Evolutionary conservation across 2,329 filamentous ascomycete species (phyloP).

Genomic region (Aspergillus texensis): DNA sequence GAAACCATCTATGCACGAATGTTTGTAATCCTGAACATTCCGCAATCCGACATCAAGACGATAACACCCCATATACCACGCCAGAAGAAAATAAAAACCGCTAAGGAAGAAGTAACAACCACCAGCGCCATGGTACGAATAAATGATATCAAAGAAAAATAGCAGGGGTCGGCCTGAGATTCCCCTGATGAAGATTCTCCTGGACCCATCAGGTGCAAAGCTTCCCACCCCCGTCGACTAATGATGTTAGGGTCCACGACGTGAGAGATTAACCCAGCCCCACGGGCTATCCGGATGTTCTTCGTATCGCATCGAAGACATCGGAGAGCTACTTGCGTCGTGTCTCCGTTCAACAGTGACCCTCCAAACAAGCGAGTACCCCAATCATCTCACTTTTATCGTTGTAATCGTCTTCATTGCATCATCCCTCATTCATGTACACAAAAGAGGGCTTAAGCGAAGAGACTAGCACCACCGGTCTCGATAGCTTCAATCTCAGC

Average conservation of each 20-base stretch:
- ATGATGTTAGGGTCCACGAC: conserved; percentile 12
- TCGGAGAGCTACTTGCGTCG: conserved; percentile 9
- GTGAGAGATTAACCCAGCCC: conserved; percentile 9
- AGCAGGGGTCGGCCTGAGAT: conserved; percentile 11
- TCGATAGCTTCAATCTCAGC: conserved; percentile 95
- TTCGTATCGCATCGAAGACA: conserved; percentile 4
- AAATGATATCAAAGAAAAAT: conserved; percentile 18
- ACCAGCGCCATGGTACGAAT: conserved; percentile 35
- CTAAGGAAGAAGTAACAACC: conserved; percentile 30
- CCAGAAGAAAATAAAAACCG: conserved; percentile 22
- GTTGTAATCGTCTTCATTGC: conserved; percentile 17
- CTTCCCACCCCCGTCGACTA: conserved; percentile 1
- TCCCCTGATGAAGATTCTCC: conserved; percentile 11
- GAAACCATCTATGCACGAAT: conserved; percentile 22
- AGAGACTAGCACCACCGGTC: conserved; percentile 79
- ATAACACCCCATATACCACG: conserved; percentile 22
- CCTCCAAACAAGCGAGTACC: neutral
- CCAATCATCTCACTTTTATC: conserved; percentile 6
- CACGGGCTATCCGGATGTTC: conserved; percentile 1
- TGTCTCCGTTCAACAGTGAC: conserved; percentile 7
- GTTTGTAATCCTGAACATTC: conserved; percentile 15
- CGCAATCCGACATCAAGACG: conserved; percentile 23
- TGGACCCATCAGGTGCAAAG: conserved; percentile 1
- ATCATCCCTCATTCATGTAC: conserved; percentile 18
- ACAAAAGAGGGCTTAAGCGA: conserved; percentile 43